phyloP scores from a whole-genome alignment of 345 rosid genomes.

The Eucalyptus erythrocorys region DNA sequence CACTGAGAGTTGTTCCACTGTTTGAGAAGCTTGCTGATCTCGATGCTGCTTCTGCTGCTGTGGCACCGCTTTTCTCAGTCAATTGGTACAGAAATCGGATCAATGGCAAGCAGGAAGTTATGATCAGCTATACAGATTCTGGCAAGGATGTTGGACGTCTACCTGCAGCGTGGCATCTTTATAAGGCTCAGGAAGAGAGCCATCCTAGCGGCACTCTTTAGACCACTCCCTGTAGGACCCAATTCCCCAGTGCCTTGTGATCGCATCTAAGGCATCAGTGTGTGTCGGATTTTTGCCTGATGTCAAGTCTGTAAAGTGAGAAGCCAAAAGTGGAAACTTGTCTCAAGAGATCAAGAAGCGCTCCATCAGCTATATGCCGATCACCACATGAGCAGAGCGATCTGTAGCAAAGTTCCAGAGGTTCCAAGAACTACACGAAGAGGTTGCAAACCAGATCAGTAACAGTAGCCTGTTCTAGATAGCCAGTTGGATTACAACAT shows the following conservation, averaged over 20 bases:
- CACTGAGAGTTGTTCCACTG: conserved; percentile 93
- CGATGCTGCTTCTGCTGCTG: conserved; percentile 95
- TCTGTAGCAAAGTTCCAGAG: conserved; percentile 90
- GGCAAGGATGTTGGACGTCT: conserved; percentile 98
- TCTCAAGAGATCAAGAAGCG: conserved; percentile 93
- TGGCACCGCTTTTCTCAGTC: conserved; percentile 78
- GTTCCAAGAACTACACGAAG: conserved; percentile 70
- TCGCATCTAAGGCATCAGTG: conserved; percentile 92
- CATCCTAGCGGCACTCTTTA: conserved; percentile 74
- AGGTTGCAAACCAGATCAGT: neutral
- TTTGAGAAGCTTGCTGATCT: conserved; percentile 98
- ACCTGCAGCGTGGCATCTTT: conserved; percentile 97
- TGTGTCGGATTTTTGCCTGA: conserved; percentile 93
- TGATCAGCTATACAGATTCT: conserved; percentile 97
- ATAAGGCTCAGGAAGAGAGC: conserved; percentile 98
- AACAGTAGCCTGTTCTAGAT: neutral
- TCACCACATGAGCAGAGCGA: conserved; percentile 91
- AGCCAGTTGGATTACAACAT: neutral
- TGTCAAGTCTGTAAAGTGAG: conserved; percentile 85
- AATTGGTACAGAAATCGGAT: conserved; percentile 89
- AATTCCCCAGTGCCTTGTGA: conserved; percentile 68
- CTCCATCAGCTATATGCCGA: conserved; percentile 90
- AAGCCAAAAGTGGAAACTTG: conserved; percentile 98
- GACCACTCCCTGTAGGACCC: conserved; percentile 93
- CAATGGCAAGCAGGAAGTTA: conserved; percentile 95